Evolutionary conservation across 257 asterid genomes (phyloP).

Genomic region (Datura wrightii): DNA sequence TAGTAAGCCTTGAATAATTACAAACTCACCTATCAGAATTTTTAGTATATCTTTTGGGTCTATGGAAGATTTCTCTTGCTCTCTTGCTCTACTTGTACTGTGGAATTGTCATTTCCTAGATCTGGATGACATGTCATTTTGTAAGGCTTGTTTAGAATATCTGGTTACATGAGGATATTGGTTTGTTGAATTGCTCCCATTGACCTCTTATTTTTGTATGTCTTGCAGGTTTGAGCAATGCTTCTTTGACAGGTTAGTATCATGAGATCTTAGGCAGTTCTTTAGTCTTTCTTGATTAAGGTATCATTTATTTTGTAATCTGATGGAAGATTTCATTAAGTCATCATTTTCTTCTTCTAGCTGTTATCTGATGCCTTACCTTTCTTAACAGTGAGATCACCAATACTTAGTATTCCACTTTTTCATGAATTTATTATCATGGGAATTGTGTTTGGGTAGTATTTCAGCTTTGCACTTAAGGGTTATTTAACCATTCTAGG

Average conservation of each 20-base stretch:
- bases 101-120: slow-evolving; percentile 13
- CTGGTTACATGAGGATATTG: slow-evolving; percentile 22
- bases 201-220: slow-evolving; percentile 34
- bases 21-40: slow-evolving; percentile 26
- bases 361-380: slow-evolving; percentile 15
- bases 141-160: slow-evolving; percentile 26
- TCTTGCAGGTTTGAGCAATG: slow-evolving; percentile 76
- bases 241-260: slow-evolving; percentile 69
- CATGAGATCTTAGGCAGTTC: not conserved
- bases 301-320: not conserved
- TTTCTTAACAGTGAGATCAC: slow-evolving; percentile 17
- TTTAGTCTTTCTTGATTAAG: not conserved
- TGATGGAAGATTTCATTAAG: not conserved
- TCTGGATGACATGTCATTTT: slow-evolving; percentile 26
- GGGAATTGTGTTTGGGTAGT: not conserved
- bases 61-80: not conserved
- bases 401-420: not conserved
- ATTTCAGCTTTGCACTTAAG: not conserved
- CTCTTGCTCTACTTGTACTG: not conserved
- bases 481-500: not conserved
- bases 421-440: not conserved
- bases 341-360: not conserved
- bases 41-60: slow-evolving; percentile 28
- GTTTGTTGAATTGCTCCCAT: slow-evolving; percentile 31
- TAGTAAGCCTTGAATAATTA: not conserved